Conservation (phyloP, 208 protist species). For the Leishmania braziliensis region DNA sequence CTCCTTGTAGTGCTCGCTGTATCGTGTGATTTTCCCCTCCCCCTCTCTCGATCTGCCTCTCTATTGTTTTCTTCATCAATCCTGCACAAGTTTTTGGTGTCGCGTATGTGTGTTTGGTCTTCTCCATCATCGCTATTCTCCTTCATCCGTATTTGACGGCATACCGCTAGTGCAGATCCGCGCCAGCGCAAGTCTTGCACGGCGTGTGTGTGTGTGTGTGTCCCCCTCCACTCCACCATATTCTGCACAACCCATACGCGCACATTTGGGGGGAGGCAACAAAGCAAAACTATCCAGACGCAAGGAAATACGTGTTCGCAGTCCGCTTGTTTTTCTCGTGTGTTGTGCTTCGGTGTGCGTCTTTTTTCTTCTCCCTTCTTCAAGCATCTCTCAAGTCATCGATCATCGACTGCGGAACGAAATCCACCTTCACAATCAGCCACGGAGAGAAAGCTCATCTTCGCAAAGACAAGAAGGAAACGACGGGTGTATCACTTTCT, state of each 20-base stretch:
- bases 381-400: not conserved
- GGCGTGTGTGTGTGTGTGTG: too few species aligned
- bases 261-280: not conserved
- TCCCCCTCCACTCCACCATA: not conserved
- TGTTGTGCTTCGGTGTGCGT: not conserved
- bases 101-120: not conserved
- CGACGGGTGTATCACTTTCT: not conserved
- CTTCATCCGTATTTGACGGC: not conserved
- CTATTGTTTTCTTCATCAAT: not conserved
- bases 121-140: not conserved
- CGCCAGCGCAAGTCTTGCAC: not conserved
- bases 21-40: not conserved
- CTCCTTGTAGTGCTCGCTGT: too few species aligned
- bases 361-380: constrained; percentile 7
- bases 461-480: not conserved
- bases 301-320: not conserved
- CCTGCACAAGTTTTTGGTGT: constrained; percentile 1
- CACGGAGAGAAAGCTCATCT: not conserved
- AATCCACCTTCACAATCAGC: not conserved
- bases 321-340: not conserved
- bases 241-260: not conserved
- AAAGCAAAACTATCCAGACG: not conserved
- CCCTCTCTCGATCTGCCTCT: not conserved
- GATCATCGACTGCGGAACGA: not conserved
- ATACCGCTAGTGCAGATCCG: not conserved